phyloP scores from a whole-genome alignment of 2,329 filamentous ascomycete species.

The Diaporthe vaccinii region DNA sequence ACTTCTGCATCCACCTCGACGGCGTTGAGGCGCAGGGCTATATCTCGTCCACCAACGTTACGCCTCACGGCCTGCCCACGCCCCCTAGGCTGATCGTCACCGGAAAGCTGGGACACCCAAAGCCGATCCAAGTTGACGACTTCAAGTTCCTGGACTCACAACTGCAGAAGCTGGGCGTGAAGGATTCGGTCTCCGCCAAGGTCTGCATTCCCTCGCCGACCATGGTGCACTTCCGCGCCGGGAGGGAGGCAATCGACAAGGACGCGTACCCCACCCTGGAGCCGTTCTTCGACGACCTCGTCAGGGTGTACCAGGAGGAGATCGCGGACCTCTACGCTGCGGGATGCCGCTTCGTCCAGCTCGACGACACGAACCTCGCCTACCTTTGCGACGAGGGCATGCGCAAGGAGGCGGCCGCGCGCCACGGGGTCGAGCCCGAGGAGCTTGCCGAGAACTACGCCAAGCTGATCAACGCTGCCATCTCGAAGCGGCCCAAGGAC shows the following conservation, averaged over 20 bases:
- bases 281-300: constrained; percentile 68
- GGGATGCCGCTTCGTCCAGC: constrained; percentile 68
- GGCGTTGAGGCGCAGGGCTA: constrained; percentile 66
- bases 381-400: constrained; percentile 70
- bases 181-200: constrained; percentile 59
- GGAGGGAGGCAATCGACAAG: constrained; percentile 64
- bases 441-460: constrained; percentile 65
- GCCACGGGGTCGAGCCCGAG: constrained; percentile 63
- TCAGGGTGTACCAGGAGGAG: constrained; percentile 68
- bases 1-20: constrained; percentile 67
- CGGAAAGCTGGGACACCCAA: constrained; percentile 66
- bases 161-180: constrained; percentile 53
- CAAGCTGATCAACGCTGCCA: constrained; percentile 66
- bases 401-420: constrained; percentile 64
- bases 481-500: constrained; percentile 64
- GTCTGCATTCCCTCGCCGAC: constrained; percentile 70
- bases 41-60: constrained; percentile 57
- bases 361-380: constrained; percentile 72
- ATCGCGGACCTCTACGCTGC: constrained; percentile 65
- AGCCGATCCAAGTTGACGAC: constrained; percentile 68
- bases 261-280: constrained; percentile 67
- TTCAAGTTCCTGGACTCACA: constrained; percentile 65
- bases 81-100: constrained; percentile 68
- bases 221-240: constrained; percentile 72
- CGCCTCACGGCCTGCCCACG: constrained; percentile 61